A percentile compares a stretch with the other conserved stretches of the same genome.
phyloP scores from a whole-genome alignment of 1,139 yeast species.

The Chernovozyma sophiae-reginae region DNA sequence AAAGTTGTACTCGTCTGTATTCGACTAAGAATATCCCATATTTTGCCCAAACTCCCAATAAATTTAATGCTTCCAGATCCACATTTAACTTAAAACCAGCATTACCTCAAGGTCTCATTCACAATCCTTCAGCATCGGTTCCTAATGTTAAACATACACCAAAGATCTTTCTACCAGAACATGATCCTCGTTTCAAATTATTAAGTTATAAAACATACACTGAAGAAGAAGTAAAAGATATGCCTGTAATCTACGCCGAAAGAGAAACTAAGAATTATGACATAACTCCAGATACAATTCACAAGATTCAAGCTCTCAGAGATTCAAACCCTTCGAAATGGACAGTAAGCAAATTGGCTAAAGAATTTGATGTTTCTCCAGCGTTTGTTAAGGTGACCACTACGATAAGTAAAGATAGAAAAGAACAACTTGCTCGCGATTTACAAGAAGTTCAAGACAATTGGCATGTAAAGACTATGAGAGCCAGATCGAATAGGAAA shows the following conservation, averaged over 20 bases:
- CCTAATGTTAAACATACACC: slow-evolving; percentile 52
- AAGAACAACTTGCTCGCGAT: slow-evolving; percentile 13
- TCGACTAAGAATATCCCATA: slow-evolving; percentile 5
- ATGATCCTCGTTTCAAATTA: slow-evolving; percentile 53
- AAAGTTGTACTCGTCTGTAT: not conserved
- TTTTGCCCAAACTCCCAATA: slow-evolving; percentile 16
- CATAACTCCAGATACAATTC: slow-evolving; percentile 56
- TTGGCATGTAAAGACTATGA: slow-evolving; percentile 10
- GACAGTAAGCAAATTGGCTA: slow-evolving; percentile 67
- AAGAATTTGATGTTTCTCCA: slow-evolving; percentile 45
- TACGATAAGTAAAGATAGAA: slow-evolving; percentile 13
- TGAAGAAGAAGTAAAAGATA: slow-evolving; percentile 43
- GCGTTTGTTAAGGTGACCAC: slow-evolving; percentile 27
- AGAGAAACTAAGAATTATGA: slow-evolving; percentile 48
- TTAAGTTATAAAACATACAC: slow-evolving; percentile 22
- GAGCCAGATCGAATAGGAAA: slow-evolving; percentile 49
- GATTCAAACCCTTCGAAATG: slow-evolving; percentile 55
- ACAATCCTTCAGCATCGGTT: slow-evolving; percentile 35
- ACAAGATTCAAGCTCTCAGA: slow-evolving; percentile 61
- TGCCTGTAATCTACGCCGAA: slow-evolving; percentile 47
- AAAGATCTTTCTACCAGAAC: slow-evolving; percentile 61
- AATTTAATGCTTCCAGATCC: slow-evolving; percentile 35
- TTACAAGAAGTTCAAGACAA: slow-evolving; percentile 12
- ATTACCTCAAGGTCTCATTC: slow-evolving; percentile 35
- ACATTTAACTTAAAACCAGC: slow-evolving; percentile 43